These are phyloP conservation scores for Phytophthora multivora DNA, from an alignment of 352 stramenopile species.

Conservation along the genomic window DNA sequence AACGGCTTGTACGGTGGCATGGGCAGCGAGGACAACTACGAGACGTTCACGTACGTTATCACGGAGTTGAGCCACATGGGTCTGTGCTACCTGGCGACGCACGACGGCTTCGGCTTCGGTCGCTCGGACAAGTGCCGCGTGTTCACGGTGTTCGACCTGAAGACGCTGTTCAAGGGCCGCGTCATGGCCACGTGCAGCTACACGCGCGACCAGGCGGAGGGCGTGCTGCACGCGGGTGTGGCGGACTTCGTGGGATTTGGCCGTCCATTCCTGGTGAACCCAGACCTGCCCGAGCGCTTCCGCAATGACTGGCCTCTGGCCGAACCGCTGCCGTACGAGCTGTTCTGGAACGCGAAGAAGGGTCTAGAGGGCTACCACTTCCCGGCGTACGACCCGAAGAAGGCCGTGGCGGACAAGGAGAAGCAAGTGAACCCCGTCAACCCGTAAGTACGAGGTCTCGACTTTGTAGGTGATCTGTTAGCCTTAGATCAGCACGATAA, in stretches of 20 bases:
- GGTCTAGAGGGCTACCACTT: slow-evolving; percentile 23
- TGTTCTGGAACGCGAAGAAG: slow-evolving; percentile 25
- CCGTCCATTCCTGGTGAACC: slow-evolving; percentile 40
- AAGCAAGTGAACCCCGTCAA: slow-evolving; percentile 1
- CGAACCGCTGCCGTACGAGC: slow-evolving; percentile 14
- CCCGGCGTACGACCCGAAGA: slow-evolving; percentile 20
- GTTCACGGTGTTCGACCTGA: slow-evolving; percentile 35
- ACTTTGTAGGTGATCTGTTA: too few species aligned
- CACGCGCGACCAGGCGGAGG: slow-evolving; percentile 43
- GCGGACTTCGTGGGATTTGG: slow-evolving; percentile 39
- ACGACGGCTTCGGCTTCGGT: slow-evolving; percentile 42
- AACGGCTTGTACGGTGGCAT: slow-evolving; percentile 43
- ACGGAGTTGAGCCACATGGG: slow-evolving; percentile 34
- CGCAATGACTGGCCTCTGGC: slow-evolving; percentile 28
- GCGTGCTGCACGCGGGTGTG: slow-evolving; percentile 34
- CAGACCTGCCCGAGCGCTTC: slow-evolving; percentile 41
- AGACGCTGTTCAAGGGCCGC: slow-evolving; percentile 32
- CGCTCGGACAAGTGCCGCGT: slow-evolving; percentile 33
- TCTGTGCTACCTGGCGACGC: slow-evolving; percentile 45
- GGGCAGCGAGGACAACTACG: slow-evolving; percentile 44
- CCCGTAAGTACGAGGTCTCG: background rate
- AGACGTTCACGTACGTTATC: slow-evolving; percentile 48
- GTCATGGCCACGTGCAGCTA: slow-evolving; percentile 39
- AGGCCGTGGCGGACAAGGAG: background rate
- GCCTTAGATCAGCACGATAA: too few species aligned